Conservation (phyloP, 345 rosid species). For the Brassica rapa region DNA sequence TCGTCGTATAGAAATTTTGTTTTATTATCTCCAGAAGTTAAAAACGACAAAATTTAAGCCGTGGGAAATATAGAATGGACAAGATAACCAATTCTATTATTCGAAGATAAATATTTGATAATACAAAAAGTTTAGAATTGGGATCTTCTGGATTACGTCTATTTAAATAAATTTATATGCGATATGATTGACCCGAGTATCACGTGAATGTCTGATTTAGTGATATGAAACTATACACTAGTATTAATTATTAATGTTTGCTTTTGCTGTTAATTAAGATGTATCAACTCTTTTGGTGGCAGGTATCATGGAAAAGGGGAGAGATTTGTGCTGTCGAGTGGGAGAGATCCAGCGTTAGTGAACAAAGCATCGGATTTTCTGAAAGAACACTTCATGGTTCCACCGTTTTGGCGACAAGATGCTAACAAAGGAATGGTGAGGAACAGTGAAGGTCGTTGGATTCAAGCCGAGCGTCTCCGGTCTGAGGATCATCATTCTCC, state of each 20-base stretch:
- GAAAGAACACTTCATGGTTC: constrained; percentile 80
- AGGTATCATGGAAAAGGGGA: constrained; percentile 65
- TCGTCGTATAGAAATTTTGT: constrained; percentile 9
- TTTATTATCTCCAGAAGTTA: not conserved
- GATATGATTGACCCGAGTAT: not conserved
- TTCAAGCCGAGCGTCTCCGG: constrained; percentile 70
- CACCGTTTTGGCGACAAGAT: constrained; percentile 80
- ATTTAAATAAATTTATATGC: not conserved
- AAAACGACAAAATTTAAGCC: constrained; percentile 24
- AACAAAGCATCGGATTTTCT: constrained; percentile 78
- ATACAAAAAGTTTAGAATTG: not conserved
- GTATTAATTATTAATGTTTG: not conserved
- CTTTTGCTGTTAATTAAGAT: not conserved
- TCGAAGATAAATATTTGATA: not conserved
- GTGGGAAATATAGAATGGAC: constrained; percentile 3
- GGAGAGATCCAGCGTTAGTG: constrained; percentile 84
- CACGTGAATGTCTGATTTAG: not conserved
- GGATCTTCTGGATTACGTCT: not conserved
- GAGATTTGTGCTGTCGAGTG: constrained; percentile 71
- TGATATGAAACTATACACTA: not conserved
- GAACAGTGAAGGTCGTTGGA: constrained; percentile 74
- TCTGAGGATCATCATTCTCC: constrained; percentile 72
- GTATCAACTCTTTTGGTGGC: not conserved
- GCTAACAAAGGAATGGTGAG: constrained; percentile 58
- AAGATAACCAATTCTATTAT: not conserved